Conservation (phyloP, 805 yeast species). For the Hanseniaspora nectarophila region DNA sequence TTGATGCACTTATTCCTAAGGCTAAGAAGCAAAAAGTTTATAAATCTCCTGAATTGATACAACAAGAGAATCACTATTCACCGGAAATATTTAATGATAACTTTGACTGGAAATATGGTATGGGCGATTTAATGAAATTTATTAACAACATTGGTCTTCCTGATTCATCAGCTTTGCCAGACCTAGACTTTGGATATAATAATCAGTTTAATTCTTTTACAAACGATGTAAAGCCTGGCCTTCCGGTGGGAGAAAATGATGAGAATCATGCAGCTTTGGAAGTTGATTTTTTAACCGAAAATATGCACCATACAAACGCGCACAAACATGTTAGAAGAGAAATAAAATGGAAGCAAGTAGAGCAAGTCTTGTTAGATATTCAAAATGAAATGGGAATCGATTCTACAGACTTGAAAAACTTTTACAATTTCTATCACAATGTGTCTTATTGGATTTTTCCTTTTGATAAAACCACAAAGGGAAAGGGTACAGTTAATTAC, state of each 20-base stretch:
- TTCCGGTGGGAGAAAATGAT: not conserved
- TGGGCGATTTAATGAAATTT: slow-evolving; percentile 6
- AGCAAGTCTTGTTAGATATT: not conserved
- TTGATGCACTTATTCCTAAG: not conserved
- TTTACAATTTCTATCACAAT: slow-evolving; percentile 16
- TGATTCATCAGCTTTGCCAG: not conserved
- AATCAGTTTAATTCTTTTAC: not conserved
- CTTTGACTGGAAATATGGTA: slow-evolving; percentile 4
- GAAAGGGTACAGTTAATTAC: slow-evolving; percentile 16
- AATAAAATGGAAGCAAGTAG: slow-evolving; percentile 15
- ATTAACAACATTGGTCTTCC: not conserved
- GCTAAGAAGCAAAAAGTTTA: not conserved
- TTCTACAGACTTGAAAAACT: slow-evolving; percentile 15
- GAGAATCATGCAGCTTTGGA: slow-evolving; percentile 12
- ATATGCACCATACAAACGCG: not conserved
- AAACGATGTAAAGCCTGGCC: not conserved
- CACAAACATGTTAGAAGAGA: not conserved
- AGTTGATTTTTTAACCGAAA: not conserved
- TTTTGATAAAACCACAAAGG: slow-evolving; percentile 14
- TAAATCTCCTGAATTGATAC: too few relatives aligned
- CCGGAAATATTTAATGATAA: not conserved
- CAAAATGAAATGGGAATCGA: not conserved
- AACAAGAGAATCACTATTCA: not conserved
- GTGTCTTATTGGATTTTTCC: slow-evolving; percentile 19
- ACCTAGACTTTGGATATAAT: not conserved